Conservation (phyloP, 805 yeast species). For the Kodamaea nitidulidarum region DNA sequence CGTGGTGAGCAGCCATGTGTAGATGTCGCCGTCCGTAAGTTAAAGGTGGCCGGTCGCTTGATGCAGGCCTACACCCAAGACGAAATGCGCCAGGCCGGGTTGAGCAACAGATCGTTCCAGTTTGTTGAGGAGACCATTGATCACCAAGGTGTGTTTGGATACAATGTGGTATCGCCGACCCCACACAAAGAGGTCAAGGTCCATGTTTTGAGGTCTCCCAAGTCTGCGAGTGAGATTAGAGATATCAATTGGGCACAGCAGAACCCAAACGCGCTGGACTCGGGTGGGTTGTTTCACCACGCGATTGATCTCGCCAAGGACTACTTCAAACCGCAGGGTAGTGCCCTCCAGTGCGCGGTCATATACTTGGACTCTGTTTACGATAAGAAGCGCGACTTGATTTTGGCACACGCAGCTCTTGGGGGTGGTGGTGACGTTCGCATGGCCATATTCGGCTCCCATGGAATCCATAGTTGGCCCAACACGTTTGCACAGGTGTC, state of each 20-base stretch:
- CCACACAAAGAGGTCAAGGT: conserved; percentile 61
- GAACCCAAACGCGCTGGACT: conserved; percentile 62
- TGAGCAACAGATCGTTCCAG: conserved; percentile 74
- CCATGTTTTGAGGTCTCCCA: conserved; percentile 68
- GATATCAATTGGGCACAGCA: conserved; percentile 87
- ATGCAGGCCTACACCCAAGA: conserved; percentile 92
- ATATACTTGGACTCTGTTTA: conserved; percentile 81
- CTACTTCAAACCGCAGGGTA: conserved; percentile 12
- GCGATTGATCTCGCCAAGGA: conserved; percentile 69
- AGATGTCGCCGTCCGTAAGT: conserved; percentile 65
- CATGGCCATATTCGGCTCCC: conserved; percentile 91
- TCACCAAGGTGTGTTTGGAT: conserved; percentile 32
- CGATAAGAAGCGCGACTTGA: conserved; percentile 56
- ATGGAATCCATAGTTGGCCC: conserved; percentile 93
- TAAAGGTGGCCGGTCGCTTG: conserved; percentile 78
- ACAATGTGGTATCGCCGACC: conserved; percentile 47
- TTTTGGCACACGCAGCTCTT: conserved; percentile 86
- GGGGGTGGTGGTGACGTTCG: conserved; percentile 81
- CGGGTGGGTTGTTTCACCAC: conserved; percentile 73
- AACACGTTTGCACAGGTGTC: conserved; percentile 65
- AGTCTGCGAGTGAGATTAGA: conserved; percentile 66
- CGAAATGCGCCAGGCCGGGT: conserved; percentile 75
- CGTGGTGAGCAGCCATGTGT: conserved; percentile 61
- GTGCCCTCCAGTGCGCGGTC: conserved; percentile 77
- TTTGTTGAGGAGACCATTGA: conserved; percentile 54